Evolutionary conservation across 2,329 filamentous ascomycete genomes (phyloP).

Genomic region (Aspergillus uvarum): DNA sequence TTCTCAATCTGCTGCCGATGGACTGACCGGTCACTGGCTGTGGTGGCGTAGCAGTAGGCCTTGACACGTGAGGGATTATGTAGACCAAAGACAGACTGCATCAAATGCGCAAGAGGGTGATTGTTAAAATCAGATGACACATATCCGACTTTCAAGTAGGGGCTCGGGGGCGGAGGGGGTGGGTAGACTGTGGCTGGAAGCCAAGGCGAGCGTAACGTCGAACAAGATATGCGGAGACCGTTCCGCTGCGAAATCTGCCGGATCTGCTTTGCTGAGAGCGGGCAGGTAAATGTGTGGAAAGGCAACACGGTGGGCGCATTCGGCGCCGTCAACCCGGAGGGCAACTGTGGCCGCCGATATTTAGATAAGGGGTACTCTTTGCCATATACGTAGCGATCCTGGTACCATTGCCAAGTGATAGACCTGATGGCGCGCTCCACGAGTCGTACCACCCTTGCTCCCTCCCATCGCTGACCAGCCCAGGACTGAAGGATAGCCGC

Average conservation of each 20-base stretch:
- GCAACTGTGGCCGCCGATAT: conserved; percentile 74
- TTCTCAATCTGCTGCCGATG: conserved; percentile 91
- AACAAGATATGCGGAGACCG: conserved; percentile 86
- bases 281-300: conserved; percentile 97
- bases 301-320: conserved; percentile 91
- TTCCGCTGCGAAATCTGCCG: conserved; percentile 94
- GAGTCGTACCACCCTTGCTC: conserved; percentile 76
- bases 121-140: conserved; percentile 99
- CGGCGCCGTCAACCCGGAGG: conserved; percentile 71
- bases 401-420: conserved; percentile 83
- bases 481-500: conserved; percentile 53
- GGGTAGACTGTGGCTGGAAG: conserved; percentile 75
- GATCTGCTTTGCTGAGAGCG: conserved; percentile 85
- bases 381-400: conserved; percentile 69
- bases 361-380: conserved; percentile 55
- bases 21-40: conserved; percentile 80
- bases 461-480: conserved; percentile 81
- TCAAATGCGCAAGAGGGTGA: conserved; percentile 90
- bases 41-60: conserved; percentile 95
- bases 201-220: conserved; percentile 84
- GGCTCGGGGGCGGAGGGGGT: conserved; percentile 79
- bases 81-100: conserved; percentile 97
- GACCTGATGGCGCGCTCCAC: conserved; percentile 80
- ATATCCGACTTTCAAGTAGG: conserved; percentile 88
- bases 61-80: conserved; percentile 72